Evolutionary conservation across 208 protist species (phyloP), one percentile per base, ranked within the genome.

Genomic region (Trypanosoma theileri): DNA sequence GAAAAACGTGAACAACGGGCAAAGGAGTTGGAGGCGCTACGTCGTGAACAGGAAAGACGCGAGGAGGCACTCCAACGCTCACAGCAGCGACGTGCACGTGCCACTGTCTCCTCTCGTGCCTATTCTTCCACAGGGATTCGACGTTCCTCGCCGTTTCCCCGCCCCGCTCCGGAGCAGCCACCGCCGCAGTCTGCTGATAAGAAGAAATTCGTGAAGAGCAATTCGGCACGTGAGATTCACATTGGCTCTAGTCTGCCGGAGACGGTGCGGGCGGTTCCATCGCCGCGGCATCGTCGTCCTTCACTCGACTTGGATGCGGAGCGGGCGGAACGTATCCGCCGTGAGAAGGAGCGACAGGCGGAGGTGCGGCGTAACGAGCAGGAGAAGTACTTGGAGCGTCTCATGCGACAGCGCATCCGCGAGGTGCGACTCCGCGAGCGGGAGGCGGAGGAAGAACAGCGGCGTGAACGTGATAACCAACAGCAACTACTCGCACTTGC

Each of bases 1-100:
- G 84, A 88, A 59, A n/a, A 53, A 22, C 48, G 59, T 21, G 75
- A 84, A 40, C 80, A 86, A 54, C 77, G 75, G 3, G 85, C 85
- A 46, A 46, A 73, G 9, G 88, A 90, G 71, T 64, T 79, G 35
- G 71, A 86, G 58, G 73, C 75, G 12, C 69, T 88, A 44, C 81
- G 79, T 40, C 62, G 59, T 19, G 80, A 87, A 22, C 65, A 70
- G 35, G 45, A 57, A 26, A 64, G 22, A 28, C 44, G 56, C 16
- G 77, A 87, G 53, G 40, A 79, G 59, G 60, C 80, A 8, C 78
- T 85, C 56, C 71, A 81, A 54, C 73, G 72, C 3, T 85, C 72
- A 64, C 75, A 79, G 51, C 81, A 85, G 50, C 84, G 82, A 41
- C 79, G 80, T 56, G 50, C 71, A 35, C 28, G 28, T 40, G 46